phyloP scores from a whole-genome alignment of 2,329 filamentous ascomycete genomes.

The Xylaria sp. region DNA sequence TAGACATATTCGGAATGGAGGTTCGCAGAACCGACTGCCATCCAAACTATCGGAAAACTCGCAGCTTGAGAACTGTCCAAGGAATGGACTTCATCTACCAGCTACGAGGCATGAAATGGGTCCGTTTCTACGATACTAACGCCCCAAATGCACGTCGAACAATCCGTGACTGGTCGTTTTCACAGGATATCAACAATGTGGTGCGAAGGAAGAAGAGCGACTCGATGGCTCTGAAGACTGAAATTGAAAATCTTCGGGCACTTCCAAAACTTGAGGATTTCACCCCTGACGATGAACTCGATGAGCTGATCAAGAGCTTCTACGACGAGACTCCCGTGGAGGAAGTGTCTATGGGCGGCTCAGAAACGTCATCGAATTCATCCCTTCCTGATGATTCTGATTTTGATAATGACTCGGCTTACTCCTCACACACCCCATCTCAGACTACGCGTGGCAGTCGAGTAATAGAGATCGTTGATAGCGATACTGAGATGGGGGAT shows the following conservation, averaged over 20 bases:
- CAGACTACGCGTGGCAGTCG: not conserved
- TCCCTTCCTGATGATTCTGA: conserved; percentile 38
- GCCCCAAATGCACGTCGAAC: conserved; percentile 15
- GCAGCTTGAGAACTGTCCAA: conserved; percentile 55
- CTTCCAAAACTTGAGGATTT: conserved; percentile 37
- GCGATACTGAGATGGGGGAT: conserved; percentile 21
- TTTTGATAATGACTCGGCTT: conserved; percentile 38
- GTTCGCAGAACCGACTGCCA: conserved; percentile 50
- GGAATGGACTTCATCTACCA: conserved; percentile 57
- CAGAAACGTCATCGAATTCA: conserved; percentile 24
- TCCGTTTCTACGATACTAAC: conserved; percentile 56
- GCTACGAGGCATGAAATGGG: conserved; percentile 56
- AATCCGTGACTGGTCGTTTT: conserved; percentile 51
- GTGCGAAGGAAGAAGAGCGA: conserved; percentile 42
- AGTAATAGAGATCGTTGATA: conserved; percentile 12
- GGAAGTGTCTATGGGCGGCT: conserved; percentile 13
- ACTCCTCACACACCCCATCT: not conserved
- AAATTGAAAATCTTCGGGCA: conserved; percentile 43
- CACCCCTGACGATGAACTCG: conserved; percentile 35
- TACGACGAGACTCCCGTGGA: conserved; percentile 38
- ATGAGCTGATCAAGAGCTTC: conserved; percentile 38
- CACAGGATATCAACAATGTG: conserved; percentile 47
- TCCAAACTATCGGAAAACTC: conserved; percentile 52
- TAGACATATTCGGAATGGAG: conserved; percentile 35
- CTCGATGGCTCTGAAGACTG: conserved; percentile 25